Percentiles rank a stretch among this genome's conserved stretches.
Conservation (phyloP, 176 grass and related monocot species). For the barley (Hordeum vulgare) region DNA sequence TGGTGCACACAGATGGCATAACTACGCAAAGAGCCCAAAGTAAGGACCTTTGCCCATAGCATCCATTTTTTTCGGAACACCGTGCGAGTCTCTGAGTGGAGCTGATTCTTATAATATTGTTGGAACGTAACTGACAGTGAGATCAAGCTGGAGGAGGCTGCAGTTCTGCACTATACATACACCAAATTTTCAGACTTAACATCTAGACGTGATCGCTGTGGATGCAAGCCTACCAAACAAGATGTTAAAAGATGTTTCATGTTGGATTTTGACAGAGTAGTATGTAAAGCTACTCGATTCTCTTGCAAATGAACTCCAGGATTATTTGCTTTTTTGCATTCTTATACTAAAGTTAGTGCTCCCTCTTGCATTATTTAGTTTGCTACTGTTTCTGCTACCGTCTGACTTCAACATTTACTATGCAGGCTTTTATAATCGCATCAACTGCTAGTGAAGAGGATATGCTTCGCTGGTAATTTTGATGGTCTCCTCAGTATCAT, state of each 20-base stretch:
- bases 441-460: slow-evolving; percentile 96
- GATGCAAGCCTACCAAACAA: slow-evolving; percentile 91
- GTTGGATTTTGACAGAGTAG: slow-evolving; percentile 94
- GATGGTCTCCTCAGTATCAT: not conserved
- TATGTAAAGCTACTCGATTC: slow-evolving; percentile 34
- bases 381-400: not conserved
- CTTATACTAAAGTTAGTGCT: not conserved
- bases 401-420: slow-evolving; percentile 20
- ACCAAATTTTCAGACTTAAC: slow-evolving; percentile 97
- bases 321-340: not conserved
- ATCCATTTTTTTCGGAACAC: not conserved
- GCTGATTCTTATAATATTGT: slow-evolving; percentile 1
- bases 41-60: slow-evolving; percentile 31
- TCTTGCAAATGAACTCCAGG: not conserved
- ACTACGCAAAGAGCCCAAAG: slow-evolving; percentile 81
- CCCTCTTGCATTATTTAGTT: not conserved
- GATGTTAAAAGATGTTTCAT: slow-evolving; percentile 99
- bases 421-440: slow-evolving; percentile 96
- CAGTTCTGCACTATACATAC: slow-evolving; percentile 94
- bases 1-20: slow-evolving; percentile 96
- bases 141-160: slow-evolving; percentile 90
- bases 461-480: slow-evolving; percentile 86
- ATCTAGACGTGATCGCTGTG: slow-evolving; percentile 91
- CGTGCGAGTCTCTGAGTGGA: not conserved
- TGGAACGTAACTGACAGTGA: slow-evolving; percentile 41